Evolutionary conservation across 1,284 basidiomycete genomes (phyloP), one percentile per base, ranked within the genome.

Genomic region (Veloporphyrellus conicus): DNA sequence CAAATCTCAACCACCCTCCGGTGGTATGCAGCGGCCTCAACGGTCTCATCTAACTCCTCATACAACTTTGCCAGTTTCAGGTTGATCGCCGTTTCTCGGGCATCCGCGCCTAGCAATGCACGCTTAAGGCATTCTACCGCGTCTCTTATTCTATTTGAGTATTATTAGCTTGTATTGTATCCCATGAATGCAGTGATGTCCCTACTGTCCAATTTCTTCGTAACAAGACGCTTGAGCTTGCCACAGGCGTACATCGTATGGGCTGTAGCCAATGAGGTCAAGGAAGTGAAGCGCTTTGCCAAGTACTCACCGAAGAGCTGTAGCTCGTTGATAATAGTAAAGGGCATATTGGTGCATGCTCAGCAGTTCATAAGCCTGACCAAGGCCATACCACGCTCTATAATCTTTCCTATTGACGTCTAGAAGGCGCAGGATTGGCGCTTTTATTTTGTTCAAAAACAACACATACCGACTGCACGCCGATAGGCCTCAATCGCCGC

Each of bases 401-500:
- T 97, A 97, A 67, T 98, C 95, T 66, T 97, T 96, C 43, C 92
- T 81, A 61, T 96, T 96, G 55, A 96, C 87, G 63, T 97, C 95
- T 82, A 44, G 40, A 39, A 20, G 19, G 16, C n/a, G 23, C 16
- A 11, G 3, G 23, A 22, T 54, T 18, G 9, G 19, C 11, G 9
- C 40, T 44, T 37, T 4, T 10, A 12, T 19, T 32, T 39, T 32
- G 8, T 11, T 6, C 25, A 20, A 16, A 15, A 29, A 22, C 35
- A 42, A 32, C 32, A 70, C 87, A 50, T 67, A 93, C 93, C 91
- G 51, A 98, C 85, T 47, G 95, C 96, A 62, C 93, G 81, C 41
- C 96, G 81, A 70, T 99, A 99, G 23, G 93, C 91, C 69, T 98
- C 96, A 47, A 98, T 95, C 1, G 96, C 96, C 3, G 96, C 95